These are phyloP conservation scores for Geranomyces michiganensis DNA, from an alignment of 192 early-diverging fungal genomes.

Conservation along the genomic window DNA sequence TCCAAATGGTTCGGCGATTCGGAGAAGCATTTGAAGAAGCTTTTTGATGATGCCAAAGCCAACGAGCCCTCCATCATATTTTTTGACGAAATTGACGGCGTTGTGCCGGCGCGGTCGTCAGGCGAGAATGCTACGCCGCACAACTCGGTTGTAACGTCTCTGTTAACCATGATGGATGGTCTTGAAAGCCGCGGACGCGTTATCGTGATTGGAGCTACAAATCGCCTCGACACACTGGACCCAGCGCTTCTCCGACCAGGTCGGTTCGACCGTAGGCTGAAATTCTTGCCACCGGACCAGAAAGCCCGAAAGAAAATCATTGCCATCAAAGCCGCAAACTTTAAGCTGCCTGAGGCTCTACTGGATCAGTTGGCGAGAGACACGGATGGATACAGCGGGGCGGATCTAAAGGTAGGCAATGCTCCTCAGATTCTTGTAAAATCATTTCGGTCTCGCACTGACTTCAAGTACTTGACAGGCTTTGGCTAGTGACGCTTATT, in stretches of 20 bases:
- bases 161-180: constrained; percentile 79
- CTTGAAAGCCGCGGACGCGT: constrained; percentile 72
- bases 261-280: constrained; percentile 74
- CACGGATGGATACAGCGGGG: constrained; percentile 71
- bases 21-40: constrained; percentile 63
- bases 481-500: constrained; percentile 72
- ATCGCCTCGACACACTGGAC: constrained; percentile 75
- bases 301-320: constrained; percentile 67
- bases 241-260: constrained; percentile 76
- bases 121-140: constrained; percentile 44
- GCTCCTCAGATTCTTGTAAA: too few relatives aligned
- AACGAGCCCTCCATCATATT: constrained; percentile 76
- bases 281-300: constrained; percentile 64
- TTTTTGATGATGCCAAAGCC: constrained; percentile 72
- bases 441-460: too few relatives aligned
- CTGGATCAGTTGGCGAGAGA: constrained; percentile 52
- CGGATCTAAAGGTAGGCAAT: constrained; percentile 57
- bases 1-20: constrained; percentile 78
- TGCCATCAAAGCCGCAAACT: constrained; percentile 57
- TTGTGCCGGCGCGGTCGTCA: constrained; percentile 23
- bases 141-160: constrained; percentile 70
- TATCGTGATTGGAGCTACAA: constrained; percentile 77
- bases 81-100: constrained; percentile 81
- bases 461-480: too few relatives aligned
- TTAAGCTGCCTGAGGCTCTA: constrained; percentile 53